Percentiles rank a stretch among this genome's conserved stretches.
Conservation (phyloP, 2,329 filamentous ascomycete genomes). For the Corynespora cassiicola region DNA sequence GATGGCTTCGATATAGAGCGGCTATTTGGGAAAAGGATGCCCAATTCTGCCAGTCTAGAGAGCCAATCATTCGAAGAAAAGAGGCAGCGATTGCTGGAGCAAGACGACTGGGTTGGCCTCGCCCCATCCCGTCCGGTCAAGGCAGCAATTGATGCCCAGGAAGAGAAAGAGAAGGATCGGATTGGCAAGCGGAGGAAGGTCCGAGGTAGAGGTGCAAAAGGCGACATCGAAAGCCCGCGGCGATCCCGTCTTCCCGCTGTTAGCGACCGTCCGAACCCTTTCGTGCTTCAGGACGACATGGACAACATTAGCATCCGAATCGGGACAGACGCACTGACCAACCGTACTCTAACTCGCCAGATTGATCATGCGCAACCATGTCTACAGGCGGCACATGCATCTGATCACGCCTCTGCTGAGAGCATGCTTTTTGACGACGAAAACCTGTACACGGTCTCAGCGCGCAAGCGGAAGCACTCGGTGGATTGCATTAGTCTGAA, state of each 20-base stretch:
- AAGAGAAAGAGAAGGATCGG: constrained; percentile 30
- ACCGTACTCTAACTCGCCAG: constrained; percentile 18
- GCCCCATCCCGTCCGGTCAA: constrained; percentile 32
- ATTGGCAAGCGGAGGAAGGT: constrained; percentile 43
- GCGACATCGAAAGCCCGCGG: not conserved
- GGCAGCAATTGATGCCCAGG: constrained; percentile 33
- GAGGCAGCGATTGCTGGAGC: constrained; percentile 35
- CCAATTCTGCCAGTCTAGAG: constrained; percentile 16
- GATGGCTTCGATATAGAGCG: constrained; percentile 4
- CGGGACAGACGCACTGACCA: constrained; percentile 42
- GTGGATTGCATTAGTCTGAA: too few relatives aligned
- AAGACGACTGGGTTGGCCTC: constrained; percentile 44
- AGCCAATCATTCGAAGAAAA: constrained; percentile 31
- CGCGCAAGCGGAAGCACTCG: too few relatives aligned
- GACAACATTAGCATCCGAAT: constrained; percentile 43
- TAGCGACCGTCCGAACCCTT: constrained; percentile 13
- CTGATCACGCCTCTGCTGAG: constrained; percentile 30
- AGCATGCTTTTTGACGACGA: constrained; percentile 45
- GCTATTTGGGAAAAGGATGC: constrained; percentile 8
- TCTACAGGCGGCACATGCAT: constrained; percentile 12
- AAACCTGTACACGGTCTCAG: constrained; percentile 12
- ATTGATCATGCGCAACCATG: constrained; percentile 11
- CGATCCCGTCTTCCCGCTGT: constrained; percentile 2
- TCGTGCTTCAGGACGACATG: constrained; percentile 12
- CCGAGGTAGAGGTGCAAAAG: constrained; percentile 1